Percentiles rank a stretch among this genome's conserved stretches.
phyloP scores from a whole-genome alignment of 176 grass and related monocot species.

The Ensete glaucum region DNA sequence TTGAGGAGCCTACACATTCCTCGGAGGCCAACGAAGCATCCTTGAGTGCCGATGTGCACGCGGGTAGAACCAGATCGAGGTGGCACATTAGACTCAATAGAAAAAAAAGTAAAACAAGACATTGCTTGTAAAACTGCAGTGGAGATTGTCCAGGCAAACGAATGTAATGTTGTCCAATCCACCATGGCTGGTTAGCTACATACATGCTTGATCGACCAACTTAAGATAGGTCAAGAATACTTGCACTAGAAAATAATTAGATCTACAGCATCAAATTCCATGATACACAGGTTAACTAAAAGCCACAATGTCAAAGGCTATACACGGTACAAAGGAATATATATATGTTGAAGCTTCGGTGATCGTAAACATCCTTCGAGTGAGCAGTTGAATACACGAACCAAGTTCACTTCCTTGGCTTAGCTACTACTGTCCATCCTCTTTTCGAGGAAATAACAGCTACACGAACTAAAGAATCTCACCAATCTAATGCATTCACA shows the following conservation, averaged over 20 bases:
- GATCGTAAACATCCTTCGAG: not conserved
- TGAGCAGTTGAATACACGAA: not conserved
- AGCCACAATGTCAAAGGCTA: not conserved
- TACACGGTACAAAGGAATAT: not conserved
- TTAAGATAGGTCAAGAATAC: no score
- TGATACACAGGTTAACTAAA: not conserved
- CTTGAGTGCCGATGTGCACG: no score
- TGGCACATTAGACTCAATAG: no score
- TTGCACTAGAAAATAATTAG: not conserved
- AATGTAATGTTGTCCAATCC: no score
- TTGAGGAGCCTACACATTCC: no score
- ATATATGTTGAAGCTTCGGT: not conserved
- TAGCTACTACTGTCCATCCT: not conserved
- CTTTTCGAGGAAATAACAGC: not conserved
- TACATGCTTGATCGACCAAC: no score
- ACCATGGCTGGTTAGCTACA: no score
- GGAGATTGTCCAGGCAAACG: no score
- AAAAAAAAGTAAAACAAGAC: no score
- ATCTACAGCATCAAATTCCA: constrained; percentile 6
- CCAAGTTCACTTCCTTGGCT: not conserved
- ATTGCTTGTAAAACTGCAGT: no score
- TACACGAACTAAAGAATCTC: not conserved
- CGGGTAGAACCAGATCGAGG: no score
- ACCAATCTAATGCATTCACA: not conserved
- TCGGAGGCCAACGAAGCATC: no score